Conservation (phyloP, 495 filamentous ascomycete species). For the Physcia stellaris region DNA sequence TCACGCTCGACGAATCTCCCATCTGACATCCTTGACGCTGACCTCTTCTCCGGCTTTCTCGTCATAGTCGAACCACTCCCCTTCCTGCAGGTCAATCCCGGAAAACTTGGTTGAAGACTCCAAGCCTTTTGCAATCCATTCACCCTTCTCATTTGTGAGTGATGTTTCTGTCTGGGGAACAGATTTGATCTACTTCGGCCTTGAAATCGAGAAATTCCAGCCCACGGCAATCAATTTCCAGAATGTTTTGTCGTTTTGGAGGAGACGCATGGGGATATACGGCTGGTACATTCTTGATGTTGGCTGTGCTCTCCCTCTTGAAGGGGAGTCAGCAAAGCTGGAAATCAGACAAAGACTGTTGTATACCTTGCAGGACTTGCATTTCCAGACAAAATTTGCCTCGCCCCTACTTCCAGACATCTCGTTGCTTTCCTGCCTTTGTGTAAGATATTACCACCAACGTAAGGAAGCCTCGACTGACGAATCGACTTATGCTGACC, state of each 20-base stretch:
- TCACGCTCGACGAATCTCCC: slow-evolving; percentile 62
- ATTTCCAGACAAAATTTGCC: slow-evolving; percentile 97
- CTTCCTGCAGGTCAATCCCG: slow-evolving; percentile 68
- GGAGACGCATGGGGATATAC: slow-evolving; percentile 56
- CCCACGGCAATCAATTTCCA: slow-evolving; percentile 87
- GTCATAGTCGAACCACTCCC: slow-evolving; percentile 85
- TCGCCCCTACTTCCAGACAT: slow-evolving; percentile 84
- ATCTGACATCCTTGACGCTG: slow-evolving; percentile 83
- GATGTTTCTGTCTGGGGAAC: background rate
- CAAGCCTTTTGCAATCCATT: slow-evolving; percentile 72
- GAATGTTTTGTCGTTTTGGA: slow-evolving; percentile 57
- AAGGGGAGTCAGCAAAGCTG: background rate
- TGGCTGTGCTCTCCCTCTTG: slow-evolving; percentile 56
- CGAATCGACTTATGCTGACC: slow-evolving; percentile 78
- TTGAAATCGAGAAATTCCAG: slow-evolving; percentile 85
- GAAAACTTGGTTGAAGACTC: slow-evolving; percentile 70
- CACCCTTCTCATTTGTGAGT: slow-evolving; percentile 34
- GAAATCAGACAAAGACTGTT: slow-evolving; percentile 13
- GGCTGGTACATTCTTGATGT: slow-evolving; percentile 57
- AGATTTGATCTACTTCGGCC: slow-evolving; percentile 50
- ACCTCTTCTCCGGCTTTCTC: slow-evolving; percentile 70
- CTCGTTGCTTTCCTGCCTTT: slow-evolving; percentile 73
- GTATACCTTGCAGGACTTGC: slow-evolving; percentile 75
- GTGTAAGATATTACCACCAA: too few species aligned
- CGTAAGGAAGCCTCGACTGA: slow-evolving; percentile 29